Base-by-base conservation (phyloP, 2,329 filamentous ascomycete species). In the Tolypocladium paradoxum region DNA sequence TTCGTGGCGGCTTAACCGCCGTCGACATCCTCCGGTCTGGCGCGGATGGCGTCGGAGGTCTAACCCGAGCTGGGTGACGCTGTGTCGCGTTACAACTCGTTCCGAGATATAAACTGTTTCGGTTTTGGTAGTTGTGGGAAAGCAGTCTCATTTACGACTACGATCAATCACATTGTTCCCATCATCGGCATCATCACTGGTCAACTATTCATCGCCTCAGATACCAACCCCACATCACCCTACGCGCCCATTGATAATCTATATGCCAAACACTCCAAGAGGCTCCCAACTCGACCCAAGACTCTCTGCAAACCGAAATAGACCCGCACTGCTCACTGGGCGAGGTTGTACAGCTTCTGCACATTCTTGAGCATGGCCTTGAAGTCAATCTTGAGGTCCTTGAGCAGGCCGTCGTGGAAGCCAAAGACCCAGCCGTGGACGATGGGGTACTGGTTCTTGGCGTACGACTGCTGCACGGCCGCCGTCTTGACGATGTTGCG, bases 401-500 rank as follows among this genome's bases (percentile, higher is more conserved):
- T 83, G 54, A 88, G 72, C 61, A 85, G 68, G 11, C 85, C 85
- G 61, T 87, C 81, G 51, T 79, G 70, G 60, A 88, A 83, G 57
- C 78, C 81, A 72, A 88, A 88, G 46, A 87, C 84, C 84, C 84
- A 88, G 36, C 83, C 85, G 69, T 87, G 84, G 51, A 88, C 84
- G 56, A 88, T 76, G 51, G 85, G 85, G 63, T 78, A 88, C 59
- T 76, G 69, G 61, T 85, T 82, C 63, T 78, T 67, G 47, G 75
- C 75, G 62, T 81, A 88, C 20, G 74, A 81, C 70, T 90, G 82
- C 70, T 90, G 83, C n/a, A 96, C 84, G 33, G 82, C 82, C 24
- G 85, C 83, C 62, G 90, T 90, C 76, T 90, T 85, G 75, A 87
- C 84, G 58, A 96, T 76, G 61, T 86, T 85, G 65, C 87, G 81